Conservation (phyloP, 2,329 filamentous ascomycete genomes). For the Pezicula carpinea region DNA sequence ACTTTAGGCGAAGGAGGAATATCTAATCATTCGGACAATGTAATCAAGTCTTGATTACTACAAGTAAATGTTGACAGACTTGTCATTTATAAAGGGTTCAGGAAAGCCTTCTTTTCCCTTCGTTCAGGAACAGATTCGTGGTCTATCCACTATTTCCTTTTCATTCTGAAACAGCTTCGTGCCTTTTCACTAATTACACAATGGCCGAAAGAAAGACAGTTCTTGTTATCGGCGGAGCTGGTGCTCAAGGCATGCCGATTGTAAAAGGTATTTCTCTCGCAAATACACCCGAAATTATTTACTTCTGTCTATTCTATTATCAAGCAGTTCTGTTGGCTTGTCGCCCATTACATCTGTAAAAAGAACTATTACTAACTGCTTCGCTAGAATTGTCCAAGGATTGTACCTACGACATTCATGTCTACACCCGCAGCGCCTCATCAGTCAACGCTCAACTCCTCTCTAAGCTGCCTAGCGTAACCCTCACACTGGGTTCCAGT, state of each 20-base stretch:
- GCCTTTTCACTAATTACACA: no score
- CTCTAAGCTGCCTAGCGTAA: conserved; percentile 10
- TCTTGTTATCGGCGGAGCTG: background rate
- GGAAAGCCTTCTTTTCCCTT: conserved; percentile 6
- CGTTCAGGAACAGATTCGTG: no score
- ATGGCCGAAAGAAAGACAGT: background rate
- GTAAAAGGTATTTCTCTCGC: background rate
- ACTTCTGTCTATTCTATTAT: background rate
- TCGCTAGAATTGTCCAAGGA: background rate
- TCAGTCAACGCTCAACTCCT: conserved; percentile 9
- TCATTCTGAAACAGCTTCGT: no score
- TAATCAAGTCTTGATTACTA: background rate
- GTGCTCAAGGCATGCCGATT: background rate
- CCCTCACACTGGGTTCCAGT: conserved; percentile 23
- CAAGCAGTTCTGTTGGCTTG: background rate
- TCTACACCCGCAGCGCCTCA: background rate
- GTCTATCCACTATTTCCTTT: conserved; percentile 10
- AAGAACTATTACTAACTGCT: background rate
- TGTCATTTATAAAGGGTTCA: background rate
- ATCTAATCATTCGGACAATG: background rate
- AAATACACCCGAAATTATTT: no score
- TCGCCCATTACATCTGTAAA: background rate
- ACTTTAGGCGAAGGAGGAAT: no score
- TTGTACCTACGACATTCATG: background rate
- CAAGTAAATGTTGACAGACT: background rate